These are phyloP conservation scores for Colletotrichum melonis DNA, from an alignment of 2,329 filamentous ascomycete genomes.

Conservation along the genomic window DNA sequence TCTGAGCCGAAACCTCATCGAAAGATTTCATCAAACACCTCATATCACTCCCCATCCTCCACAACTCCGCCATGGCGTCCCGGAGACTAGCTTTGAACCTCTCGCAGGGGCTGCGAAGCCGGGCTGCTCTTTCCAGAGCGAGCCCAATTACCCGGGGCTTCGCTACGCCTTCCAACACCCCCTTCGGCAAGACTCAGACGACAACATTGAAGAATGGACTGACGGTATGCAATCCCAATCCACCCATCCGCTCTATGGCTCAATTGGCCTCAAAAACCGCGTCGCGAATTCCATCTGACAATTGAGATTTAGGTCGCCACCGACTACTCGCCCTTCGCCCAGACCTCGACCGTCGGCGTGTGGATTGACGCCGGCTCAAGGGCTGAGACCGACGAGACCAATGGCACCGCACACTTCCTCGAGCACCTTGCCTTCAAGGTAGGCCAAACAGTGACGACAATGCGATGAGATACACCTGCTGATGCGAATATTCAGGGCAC, in stretches of 20 bases:
- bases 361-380: conserved; percentile 99
- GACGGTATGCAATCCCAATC: conserved; percentile 73
- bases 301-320: conserved; percentile 81
- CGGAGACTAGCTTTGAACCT: conserved; percentile 97
- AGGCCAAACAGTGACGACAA: conserved; percentile 41
- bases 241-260: conserved; percentile 10
- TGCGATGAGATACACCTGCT: conserved; percentile 3
- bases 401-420: conserved; percentile 99
- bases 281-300: conserved; percentile 42
- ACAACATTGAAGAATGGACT: conserved; percentile 98
- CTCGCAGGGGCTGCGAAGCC: conserved; percentile 88
- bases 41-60: conserved; percentile 61
- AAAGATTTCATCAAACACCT: conserved; percentile 68
- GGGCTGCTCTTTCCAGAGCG: conserved; percentile 83
- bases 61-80: conserved; percentile 84
- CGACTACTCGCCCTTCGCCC: conserved; percentile 97
- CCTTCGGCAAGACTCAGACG: conserved; percentile 87
- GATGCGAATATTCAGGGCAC: conserved; percentile 73
- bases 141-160: conserved; percentile 85
- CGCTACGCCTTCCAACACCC: conserved; percentile 79
- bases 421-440: conserved; percentile 99
- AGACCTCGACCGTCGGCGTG: conserved; percentile 97
- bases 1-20: conserved; percentile 50
- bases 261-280: conserved; percentile 51
- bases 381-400: conserved; percentile 97